Percentiles rank a stretch among this genome's conserved stretches.
Conservation (phyloP, 331 rosid species). For the Malus hybrid region DNA sequence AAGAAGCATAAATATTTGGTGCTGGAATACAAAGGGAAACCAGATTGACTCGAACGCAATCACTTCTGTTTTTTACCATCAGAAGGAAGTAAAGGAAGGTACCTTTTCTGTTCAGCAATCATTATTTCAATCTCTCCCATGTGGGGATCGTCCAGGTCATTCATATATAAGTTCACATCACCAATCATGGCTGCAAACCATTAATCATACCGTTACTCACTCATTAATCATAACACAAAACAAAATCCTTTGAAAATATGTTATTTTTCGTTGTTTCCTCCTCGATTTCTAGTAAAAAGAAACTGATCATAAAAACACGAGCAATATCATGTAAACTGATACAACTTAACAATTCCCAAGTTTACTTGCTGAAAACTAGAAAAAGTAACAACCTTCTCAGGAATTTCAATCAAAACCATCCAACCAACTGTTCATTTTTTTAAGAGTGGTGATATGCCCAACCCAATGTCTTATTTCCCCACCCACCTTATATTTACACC, state of each 20-base stretch:
- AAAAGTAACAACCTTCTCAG: background rate
- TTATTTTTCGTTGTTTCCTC: background rate
- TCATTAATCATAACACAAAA: background rate
- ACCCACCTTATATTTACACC: too few relatives aligned
- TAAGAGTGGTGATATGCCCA: too few relatives aligned
- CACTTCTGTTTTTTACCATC: background rate
- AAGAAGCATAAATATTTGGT: background rate
- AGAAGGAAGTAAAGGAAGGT: constrained; percentile 15
- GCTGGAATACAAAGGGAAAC: background rate
- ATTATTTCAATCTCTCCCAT: constrained; percentile 84
- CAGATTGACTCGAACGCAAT: background rate
- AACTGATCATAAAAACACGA: background rate
- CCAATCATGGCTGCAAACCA: constrained; percentile 76
- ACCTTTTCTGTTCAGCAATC: constrained; percentile 87
- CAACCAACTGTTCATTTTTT: background rate
- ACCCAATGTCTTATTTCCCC: too few relatives aligned
- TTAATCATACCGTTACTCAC: constrained; percentile 10
- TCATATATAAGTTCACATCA: constrained; percentile 89
- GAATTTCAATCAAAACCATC: background rate
- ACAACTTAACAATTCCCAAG: background rate
- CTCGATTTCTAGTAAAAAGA: too few relatives aligned
- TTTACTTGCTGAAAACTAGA: background rate
- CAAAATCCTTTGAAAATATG: background rate
- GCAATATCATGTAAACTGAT: background rate
- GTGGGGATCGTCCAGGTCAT: constrained; percentile 56